Base-by-base conservation (phyloP, 805 yeast genomes). In the Teunomyces panamensis region DNA sequence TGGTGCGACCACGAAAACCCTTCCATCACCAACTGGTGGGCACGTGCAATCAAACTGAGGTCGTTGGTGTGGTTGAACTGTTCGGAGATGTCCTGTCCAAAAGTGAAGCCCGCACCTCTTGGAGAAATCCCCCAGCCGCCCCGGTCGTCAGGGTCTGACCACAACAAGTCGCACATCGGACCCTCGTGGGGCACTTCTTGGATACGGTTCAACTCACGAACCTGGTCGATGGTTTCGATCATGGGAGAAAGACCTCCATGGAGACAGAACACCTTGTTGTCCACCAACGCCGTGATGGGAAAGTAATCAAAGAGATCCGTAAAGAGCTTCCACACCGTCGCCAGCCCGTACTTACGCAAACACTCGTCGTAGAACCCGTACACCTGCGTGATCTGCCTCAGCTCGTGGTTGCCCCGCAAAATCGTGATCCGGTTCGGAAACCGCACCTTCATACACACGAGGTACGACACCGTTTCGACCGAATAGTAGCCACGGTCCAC, bases 41-140 rank as follows among this genome's bases (percentile, higher is more conserved):
- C 97, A 71, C 97, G 82, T 26, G 97, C 96, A 54, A 91, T 86
- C 53, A 91, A 73, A 45, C 87, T 78, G 54, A 91, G 74, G 55
- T 86, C 90, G 65, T 91, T 91, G 14, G 90, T 85, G 69, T 90
- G 96, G 65, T 91, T 91, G 71, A 91, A 91, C 63, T 89, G 96
- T 65, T 88, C 96, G 56, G 91, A 81, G 59, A 90, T 89, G 74
- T 91, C 96, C 72, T 86, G 95, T 59, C 97, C 97, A 80, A 91
- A 91, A 62, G 96, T 89, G 84, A 87, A 91, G 68, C 97, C 97
- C 52, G 97, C 97, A 76, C 97, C 97, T 81, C 97, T 83, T 68
- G 97, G 96, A 63, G 94, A 85, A 56, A 91, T 88, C 53, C 96
- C 96, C 97, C 97, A 91, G 59, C 96, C 97, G 58, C 96, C 96